Conservation (phyloP, 129 eudicot species). For the Apium graveolens region DNA sequence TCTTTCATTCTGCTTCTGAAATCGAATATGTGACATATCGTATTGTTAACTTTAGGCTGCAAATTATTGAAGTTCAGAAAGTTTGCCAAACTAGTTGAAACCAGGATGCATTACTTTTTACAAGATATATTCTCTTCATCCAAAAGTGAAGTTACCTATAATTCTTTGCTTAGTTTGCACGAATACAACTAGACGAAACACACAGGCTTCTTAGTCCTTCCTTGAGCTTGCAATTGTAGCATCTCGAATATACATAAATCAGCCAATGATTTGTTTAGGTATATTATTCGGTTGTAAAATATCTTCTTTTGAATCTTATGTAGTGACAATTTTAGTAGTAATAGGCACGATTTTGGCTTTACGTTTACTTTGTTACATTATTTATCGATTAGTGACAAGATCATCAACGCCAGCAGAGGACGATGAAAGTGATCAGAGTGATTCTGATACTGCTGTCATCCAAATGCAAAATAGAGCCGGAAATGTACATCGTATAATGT, state of each 20-base stretch:
- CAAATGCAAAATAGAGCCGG: not conserved
- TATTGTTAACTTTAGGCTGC: too few relatives aligned
- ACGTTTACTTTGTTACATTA: constrained; percentile 12
- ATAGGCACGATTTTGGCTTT: constrained; percentile 11
- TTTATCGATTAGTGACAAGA: not conserved
- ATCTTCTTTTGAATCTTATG: constrained; percentile 15
- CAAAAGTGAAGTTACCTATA: not conserved
- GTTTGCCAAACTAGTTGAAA: too few relatives aligned
- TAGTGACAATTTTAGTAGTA: constrained; percentile 11
- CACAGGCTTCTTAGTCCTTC: not conserved
- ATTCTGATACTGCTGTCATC: not conserved
- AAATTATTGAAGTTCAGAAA: too few relatives aligned
- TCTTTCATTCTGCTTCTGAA: too few relatives aligned
- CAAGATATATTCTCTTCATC: not conserved
- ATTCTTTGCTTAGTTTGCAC: not conserved
- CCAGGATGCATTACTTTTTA: not conserved
- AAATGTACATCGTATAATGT: not conserved
- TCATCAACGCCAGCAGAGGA: not conserved
- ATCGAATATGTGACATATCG: too few relatives aligned
- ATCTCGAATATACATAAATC: not conserved
- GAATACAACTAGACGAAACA: constrained; percentile 3
- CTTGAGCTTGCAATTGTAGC: not conserved
- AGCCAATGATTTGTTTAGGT: constrained; percentile 22
- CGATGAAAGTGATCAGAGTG: not conserved
- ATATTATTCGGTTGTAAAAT: constrained; percentile 18